phyloP scores from a whole-genome alignment of 176 grass and related monocot species.

The Canna indica region DNA sequence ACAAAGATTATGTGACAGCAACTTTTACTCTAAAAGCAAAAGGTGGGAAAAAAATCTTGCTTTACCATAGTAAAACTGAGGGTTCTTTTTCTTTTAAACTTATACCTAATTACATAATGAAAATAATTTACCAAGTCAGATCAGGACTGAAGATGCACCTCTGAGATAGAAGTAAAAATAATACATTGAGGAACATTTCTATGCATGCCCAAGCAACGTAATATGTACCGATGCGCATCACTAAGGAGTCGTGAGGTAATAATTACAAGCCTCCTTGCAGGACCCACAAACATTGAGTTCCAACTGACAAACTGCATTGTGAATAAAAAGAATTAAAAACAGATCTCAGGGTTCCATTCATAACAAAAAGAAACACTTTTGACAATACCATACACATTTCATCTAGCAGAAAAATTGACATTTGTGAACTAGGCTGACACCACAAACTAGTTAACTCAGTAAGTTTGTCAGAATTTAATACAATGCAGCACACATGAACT shows the following conservation, averaged over 20 bases:
- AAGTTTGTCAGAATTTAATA: too few relatives aligned
- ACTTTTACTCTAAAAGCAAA: not conserved
- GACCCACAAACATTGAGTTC: slow-evolving; percentile 50
- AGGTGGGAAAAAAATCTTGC: not conserved
- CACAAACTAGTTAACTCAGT: too few relatives aligned
- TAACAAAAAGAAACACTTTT: not conserved
- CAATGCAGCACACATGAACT: too few relatives aligned
- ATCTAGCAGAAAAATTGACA: not conserved
- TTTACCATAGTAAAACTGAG: not conserved
- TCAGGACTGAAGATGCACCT: slow-evolving; percentile 52
- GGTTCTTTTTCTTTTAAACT: not conserved
- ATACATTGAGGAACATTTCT: slow-evolving; percentile 52
- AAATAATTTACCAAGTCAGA: slow-evolving; percentile 9
- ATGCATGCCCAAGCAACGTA: slow-evolving; percentile 72
- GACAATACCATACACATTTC: not conserved
- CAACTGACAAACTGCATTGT: slow-evolving; percentile 50
- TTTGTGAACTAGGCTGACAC: not conserved
- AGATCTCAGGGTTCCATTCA: not conserved
- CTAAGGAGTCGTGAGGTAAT: slow-evolving; percentile 76
- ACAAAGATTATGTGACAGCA: not conserved
- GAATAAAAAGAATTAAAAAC: not conserved
- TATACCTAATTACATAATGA: not conserved
- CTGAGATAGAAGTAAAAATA: slow-evolving; percentile 77
- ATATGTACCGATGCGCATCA: slow-evolving; percentile 85
- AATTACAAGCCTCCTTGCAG: slow-evolving; percentile 64